Evolutionary conservation across 2,329 filamentous ascomycete species (phyloP), one percentile per base, ranked within the genome.

Genomic region (Scleromitrula shiraiana): DNA sequence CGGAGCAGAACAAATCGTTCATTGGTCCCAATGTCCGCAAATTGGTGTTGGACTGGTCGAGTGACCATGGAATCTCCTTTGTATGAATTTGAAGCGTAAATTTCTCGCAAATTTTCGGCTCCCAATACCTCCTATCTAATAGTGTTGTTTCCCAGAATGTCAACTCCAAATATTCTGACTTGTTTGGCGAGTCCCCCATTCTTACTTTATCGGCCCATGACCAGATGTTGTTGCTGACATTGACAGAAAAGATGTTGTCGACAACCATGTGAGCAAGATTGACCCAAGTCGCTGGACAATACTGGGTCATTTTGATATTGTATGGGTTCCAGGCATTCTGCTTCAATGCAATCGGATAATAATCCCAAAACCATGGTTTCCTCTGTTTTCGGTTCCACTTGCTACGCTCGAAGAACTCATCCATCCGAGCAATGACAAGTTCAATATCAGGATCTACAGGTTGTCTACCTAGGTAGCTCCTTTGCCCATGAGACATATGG

Each of bases 211-310:
- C n/a, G n/a, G 37, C 22, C 23, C 45, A 22, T 32, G 14, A 27
- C 45, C 45, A 48, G 15, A 48, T 48, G 2, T 8, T 27, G 23
- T 48, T 27, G 29, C 45, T 42, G 10, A 42, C 9, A 7, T 7
- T 29, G 12, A n/a, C 17, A 17, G 45, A 30, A 7, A 48, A 22
- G 2, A 12, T 20, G 4, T 48, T 48, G 17, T 48, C 38, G 3
- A 42, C 17, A 22, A 48, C 5, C 4, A 48, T 6, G 29, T 48
- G 45, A 9, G 10, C 45, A 17, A 27, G 29, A 29, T 48, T 48
- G 14, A 48, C 45, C 45, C 45, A 48, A 20, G 45, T 48, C 8
- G 29, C 29, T 4, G 38, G n/a, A 23, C 38, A 48, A 24, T 42
- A 35, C 2, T 5, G 15, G 17, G 7, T 8, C n/a, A 17, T 5